Evolutionary conservation across 805 yeast species (phyloP).

Genomic region (Yueomyces sinensis): DNA sequence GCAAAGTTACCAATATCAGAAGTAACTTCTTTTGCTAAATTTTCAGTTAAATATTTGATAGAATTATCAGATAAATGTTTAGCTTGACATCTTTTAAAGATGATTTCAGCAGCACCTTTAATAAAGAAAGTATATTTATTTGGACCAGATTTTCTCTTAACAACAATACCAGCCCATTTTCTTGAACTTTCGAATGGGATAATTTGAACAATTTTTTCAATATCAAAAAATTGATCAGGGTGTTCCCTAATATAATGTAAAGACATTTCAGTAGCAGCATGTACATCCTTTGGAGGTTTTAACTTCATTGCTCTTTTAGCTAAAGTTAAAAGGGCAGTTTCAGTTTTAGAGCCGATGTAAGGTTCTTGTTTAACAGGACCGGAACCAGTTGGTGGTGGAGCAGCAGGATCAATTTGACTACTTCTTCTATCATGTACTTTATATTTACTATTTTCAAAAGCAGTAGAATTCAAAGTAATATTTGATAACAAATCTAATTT

Average conservation of each 20-base stretch:
- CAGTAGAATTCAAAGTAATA: conserved; percentile 72
- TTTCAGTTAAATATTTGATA: conserved; percentile 6
- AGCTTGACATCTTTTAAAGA: conserved; percentile 46
- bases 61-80: conserved; percentile 23
- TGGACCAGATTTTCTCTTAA: conserved; percentile 29
- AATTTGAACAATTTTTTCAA: conserved; percentile 42
- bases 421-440: not conserved
- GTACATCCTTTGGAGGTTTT: conserved; percentile 12
- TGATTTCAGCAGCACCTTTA: conserved; percentile 93
- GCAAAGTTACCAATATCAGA: conserved; percentile 48
- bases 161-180: conserved; percentile 83
- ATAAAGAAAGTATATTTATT: conserved; percentile 42
- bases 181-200: conserved; percentile 87
- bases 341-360: conserved; percentile 88
- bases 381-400: not conserved
- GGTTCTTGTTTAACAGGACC: conserved; percentile 33
- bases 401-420: not conserved
- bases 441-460: conserved; percentile 55
- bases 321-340: conserved; percentile 67
- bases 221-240: conserved; percentile 14
- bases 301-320: conserved; percentile 46
- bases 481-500: conserved; percentile 33
- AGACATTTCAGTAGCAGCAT: not conserved
- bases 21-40: conserved; percentile 25
- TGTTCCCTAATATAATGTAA: conserved; percentile 36